These are phyloP conservation scores for Apiotrichum laibachii DNA, from an alignment of 1,284 basidiomycete species.

Conservation along the genomic window DNA sequence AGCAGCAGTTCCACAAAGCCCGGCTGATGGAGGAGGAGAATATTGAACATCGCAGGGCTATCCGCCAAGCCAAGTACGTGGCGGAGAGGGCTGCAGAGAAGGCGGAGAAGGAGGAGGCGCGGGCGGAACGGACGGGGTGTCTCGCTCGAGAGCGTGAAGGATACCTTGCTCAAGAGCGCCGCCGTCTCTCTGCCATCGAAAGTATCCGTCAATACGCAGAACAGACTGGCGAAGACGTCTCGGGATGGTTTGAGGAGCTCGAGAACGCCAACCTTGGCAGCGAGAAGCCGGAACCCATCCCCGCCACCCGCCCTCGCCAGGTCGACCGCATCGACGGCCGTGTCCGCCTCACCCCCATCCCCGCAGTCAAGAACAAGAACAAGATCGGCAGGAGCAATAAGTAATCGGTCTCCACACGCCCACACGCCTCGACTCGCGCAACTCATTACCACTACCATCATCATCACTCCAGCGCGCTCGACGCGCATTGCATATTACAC, in stretches of 20 bases:
- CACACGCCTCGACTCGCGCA: too few species aligned
- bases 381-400: too few species aligned
- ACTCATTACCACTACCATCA: too few species aligned
- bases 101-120: conserved; percentile 17
- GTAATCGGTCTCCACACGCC: too few species aligned
- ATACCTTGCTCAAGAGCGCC: conserved; percentile 18
- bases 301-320: neutral
- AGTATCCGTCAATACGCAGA: conserved; percentile 26
- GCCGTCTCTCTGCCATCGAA: conserved; percentile 22
- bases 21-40: conserved; percentile 20
- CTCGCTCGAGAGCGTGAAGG: too few species aligned
- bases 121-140: too few species aligned
- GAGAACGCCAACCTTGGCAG: neutral
- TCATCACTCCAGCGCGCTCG: too few species aligned
- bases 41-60: conserved; percentile 17
- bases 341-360: conserved; percentile 8
- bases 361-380: neutral
- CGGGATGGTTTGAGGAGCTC: conserved; percentile 29
- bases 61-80: conserved; percentile 15
- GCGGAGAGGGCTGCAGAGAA: conserved; percentile 14
- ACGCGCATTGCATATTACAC: too few species aligned
- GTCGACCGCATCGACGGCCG: neutral
- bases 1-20: conserved; percentile 19
- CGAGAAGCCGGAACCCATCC: neutral
- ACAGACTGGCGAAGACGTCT: conserved; percentile 34